Percentiles rank a stretch among this genome's conserved stretches.
phyloP scores from a whole-genome alignment of 371 early-diverging fungal species.

The Catenaria anguillulae region DNA sequence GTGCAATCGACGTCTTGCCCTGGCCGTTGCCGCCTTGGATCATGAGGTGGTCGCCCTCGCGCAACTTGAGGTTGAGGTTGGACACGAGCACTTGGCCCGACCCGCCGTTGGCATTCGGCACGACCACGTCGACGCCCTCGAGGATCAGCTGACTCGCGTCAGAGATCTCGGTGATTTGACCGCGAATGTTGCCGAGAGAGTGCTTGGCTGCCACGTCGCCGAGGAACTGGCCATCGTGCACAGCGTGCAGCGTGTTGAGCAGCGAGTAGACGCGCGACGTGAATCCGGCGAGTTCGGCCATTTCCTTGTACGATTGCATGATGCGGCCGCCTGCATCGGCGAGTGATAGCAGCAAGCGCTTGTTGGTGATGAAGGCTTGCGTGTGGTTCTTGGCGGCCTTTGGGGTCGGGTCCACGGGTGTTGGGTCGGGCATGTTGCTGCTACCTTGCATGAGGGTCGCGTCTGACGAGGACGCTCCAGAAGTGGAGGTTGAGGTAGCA shows the following conservation, averaged over 20 bases:
- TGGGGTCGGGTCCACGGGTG: constrained; percentile 9
- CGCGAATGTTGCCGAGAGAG: constrained; percentile 36
- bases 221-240: constrained; percentile 27
- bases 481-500: too few relatives aligned
- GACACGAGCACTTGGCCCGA: constrained; percentile 20
- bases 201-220: constrained; percentile 13
- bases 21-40: constrained; percentile 82
- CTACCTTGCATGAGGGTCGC: neutral
- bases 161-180: constrained; percentile 21
- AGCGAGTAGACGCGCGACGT: constrained; percentile 67
- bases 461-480: neutral
- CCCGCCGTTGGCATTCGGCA: constrained; percentile 43
- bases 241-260: constrained; percentile 45
- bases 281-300: constrained; percentile 71
- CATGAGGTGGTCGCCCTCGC: constrained; percentile 18
- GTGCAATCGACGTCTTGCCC: constrained; percentile 77
- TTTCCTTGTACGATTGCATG: constrained; percentile 76
- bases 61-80: neutral
- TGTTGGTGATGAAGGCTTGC: constrained; percentile 77
- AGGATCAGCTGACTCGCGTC: constrained; percentile 38
- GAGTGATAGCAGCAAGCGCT: constrained; percentile 60
- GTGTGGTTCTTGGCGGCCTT: constrained; percentile 41
- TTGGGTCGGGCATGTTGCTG: neutral
- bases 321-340: constrained; percentile 85
- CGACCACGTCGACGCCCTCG: constrained; percentile 48